A percentile compares a stretch with the other conserved stretches of the same genome.
Evolutionary conservation across 2,329 filamentous ascomycete genomes (phyloP).

Genomic region (Clarireedia paspali): DNA sequence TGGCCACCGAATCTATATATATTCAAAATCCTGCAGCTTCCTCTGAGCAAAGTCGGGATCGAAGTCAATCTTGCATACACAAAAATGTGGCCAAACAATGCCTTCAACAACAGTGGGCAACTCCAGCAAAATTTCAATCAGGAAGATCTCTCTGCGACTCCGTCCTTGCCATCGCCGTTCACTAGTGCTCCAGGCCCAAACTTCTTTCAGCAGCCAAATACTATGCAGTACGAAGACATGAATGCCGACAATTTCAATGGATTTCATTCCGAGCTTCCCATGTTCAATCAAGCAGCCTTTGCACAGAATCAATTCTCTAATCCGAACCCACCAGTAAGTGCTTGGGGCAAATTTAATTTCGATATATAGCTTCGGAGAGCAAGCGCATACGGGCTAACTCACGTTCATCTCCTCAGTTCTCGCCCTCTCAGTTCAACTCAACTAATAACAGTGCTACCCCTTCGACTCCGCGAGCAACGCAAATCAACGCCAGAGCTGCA

Average conservation of each 20-base stretch:
- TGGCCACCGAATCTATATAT: too few species aligned
- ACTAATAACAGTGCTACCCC: slow-evolving; percentile 10
- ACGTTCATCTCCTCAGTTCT: slow-evolving; percentile 15
- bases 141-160: slow-evolving; percentile 13
- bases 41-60: too few species aligned
- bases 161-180: slow-evolving; percentile 10
- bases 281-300: slow-evolving; percentile 19
- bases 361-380: background rate
- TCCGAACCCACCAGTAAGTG: slow-evolving; percentile 21
- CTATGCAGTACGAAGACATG: slow-evolving; percentile 14
- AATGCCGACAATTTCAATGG: slow-evolving; percentile 14
- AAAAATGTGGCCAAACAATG: slow-evolving; percentile 25
- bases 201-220: slow-evolving; percentile 16
- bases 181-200: slow-evolving; percentile 12
- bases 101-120: slow-evolving; percentile 20
- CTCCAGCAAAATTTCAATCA: slow-evolving; percentile 21
- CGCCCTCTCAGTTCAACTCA: slow-evolving; percentile 15
- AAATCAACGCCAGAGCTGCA: slow-evolving; percentile 25
- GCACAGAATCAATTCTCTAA: slow-evolving; percentile 20
- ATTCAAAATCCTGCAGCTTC: too few species aligned
- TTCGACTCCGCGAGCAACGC: slow-evolving; percentile 14
- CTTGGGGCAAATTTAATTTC: slow-evolving; percentile 1
- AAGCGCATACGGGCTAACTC: slow-evolving; percentile 14
- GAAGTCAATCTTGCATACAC: background rate
- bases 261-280: slow-evolving; percentile 18